Evolutionary conservation across 2,329 filamentous ascomycete genomes (phyloP).

Genomic region (Aspergillus unguis): DNA sequence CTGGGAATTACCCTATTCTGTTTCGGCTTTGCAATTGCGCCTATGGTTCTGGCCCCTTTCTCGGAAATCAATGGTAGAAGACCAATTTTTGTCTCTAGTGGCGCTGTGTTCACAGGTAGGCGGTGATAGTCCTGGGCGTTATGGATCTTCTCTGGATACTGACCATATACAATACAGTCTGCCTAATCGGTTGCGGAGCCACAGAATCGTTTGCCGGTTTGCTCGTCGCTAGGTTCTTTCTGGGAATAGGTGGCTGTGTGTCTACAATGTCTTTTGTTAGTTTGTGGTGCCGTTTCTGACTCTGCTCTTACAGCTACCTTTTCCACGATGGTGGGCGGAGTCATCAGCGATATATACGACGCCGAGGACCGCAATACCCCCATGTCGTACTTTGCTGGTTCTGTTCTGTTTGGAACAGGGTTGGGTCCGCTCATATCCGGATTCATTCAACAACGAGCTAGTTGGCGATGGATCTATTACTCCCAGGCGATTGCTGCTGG

Average conservation of each 20-base stretch:
- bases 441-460: conserved; percentile 63
- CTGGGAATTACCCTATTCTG: conserved; percentile 78
- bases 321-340: conserved; percentile 84
- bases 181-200: conserved; percentile 69
- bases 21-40: conserved; percentile 72
- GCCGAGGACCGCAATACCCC: conserved; percentile 77
- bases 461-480: conserved; percentile 88
- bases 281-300: neutral
- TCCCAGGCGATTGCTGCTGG: conserved; percentile 71
- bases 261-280: conserved; percentile 11
- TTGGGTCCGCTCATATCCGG: conserved; percentile 70
- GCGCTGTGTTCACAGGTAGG: conserved; percentile 60
- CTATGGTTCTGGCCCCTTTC: conserved; percentile 81
- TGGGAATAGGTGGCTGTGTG: conserved; percentile 68
- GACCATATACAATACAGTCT: conserved; percentile 39
- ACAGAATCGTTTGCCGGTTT: conserved; percentile 67
- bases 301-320: conserved; percentile 53
- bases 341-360: conserved; percentile 81
- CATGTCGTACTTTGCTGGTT: conserved; percentile 81
- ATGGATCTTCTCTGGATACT: neutral
- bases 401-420: conserved; percentile 74
- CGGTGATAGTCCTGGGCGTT: neutral
- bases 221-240: conserved; percentile 69
- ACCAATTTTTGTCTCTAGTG: conserved; percentile 72
- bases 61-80: conserved; percentile 81